A percentile compares a stretch with the other conserved stretches of the same genome.
phyloP scores from a whole-genome alignment of 495 filamentous ascomycete species.

The Monascus purpureus region DNA sequence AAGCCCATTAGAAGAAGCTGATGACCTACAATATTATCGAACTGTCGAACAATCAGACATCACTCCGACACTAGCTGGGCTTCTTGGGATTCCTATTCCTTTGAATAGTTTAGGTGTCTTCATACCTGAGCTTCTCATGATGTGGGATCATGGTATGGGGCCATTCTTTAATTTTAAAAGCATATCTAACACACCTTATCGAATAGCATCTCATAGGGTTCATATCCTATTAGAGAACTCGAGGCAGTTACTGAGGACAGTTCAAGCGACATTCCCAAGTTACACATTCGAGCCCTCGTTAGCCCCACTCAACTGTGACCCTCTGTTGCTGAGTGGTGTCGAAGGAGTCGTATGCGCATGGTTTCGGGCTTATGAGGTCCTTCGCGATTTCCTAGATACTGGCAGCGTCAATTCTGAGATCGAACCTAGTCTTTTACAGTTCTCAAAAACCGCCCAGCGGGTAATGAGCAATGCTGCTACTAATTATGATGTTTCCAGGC shows the following conservation, averaged over 20 bases:
- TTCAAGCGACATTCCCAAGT: slow-evolving; percentile 53
- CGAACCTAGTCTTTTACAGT: slow-evolving; percentile 28
- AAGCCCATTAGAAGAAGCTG: slow-evolving; percentile 22
- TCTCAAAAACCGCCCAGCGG: slow-evolving; percentile 54
- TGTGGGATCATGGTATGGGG: slow-evolving; percentile 50
- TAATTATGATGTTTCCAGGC: slow-evolving; percentile 64
- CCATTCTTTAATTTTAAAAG: neutral
- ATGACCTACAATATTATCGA: slow-evolving; percentile 64
- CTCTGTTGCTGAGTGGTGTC: slow-evolving; percentile 27
- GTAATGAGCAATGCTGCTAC: slow-evolving; percentile 77
- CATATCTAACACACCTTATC: slow-evolving; percentile 7
- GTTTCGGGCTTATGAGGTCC: slow-evolving; percentile 20
- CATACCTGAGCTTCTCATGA: slow-evolving; percentile 58
- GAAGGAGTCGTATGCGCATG: slow-evolving; percentile 56
- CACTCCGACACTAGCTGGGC: slow-evolving; percentile 72
- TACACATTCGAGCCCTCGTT: slow-evolving; percentile 31
- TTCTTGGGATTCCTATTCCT: slow-evolving; percentile 82
- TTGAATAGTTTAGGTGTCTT: slow-evolving; percentile 85
- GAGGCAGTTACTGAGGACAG: slow-evolving; percentile 58
- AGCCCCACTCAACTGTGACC: slow-evolving; percentile 25
- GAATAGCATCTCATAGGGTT: slow-evolving; percentile 32
- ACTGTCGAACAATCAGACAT: slow-evolving; percentile 87
- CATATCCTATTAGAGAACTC: slow-evolving; percentile 63
- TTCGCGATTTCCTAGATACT: slow-evolving; percentile 1
- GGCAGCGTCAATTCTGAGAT: slow-evolving; percentile 5